Evolutionary conservation across 192 early-diverging fungal species (phyloP).

Genomic region (Obelidium mucronatum): DNA sequence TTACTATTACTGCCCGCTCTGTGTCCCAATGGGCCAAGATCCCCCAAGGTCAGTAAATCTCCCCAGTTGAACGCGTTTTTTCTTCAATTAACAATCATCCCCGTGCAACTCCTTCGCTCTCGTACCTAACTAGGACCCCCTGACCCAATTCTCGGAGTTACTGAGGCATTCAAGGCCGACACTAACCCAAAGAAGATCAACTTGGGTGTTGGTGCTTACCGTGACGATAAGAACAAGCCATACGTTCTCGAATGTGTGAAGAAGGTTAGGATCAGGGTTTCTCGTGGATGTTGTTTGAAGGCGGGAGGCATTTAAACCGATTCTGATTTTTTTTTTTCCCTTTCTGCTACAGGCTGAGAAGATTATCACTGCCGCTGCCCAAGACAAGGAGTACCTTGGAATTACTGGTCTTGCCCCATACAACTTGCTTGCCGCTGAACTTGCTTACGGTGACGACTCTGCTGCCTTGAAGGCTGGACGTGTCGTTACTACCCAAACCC

Average conservation of each 20-base stretch:
- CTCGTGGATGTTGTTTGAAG: background rate
- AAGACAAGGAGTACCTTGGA: slow-evolving; percentile 97
- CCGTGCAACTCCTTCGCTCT: background rate
- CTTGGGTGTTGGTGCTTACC: slow-evolving; percentile 97
- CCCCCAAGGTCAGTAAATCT: slow-evolving; percentile 24
- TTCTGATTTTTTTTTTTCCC: background rate
- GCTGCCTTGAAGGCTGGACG: slow-evolving; percentile 69
- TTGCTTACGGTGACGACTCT: slow-evolving; percentile 86
- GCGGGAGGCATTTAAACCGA: background rate
- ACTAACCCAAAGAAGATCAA: slow-evolving; percentile 94
- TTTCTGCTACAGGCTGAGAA: slow-evolving; percentile 76
- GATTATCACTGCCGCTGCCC: slow-evolving; percentile 64
- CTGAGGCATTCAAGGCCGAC: slow-evolving; percentile 95
- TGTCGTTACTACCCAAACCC: slow-evolving; percentile 88
- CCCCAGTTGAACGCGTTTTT: background rate
- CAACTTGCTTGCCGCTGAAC: slow-evolving; percentile 78
- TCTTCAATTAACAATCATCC: background rate
- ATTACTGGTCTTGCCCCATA: slow-evolving; percentile 92
- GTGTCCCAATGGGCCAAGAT: slow-evolving; percentile 45
- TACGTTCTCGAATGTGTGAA: slow-evolving; percentile 89
- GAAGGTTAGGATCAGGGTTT: slow-evolving; percentile 63
- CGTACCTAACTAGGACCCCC: slow-evolving; percentile 50
- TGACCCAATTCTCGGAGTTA: slow-evolving; percentile 73
- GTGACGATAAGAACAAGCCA: slow-evolving; percentile 88
- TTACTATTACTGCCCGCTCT: slow-evolving; percentile 3